Base-by-base conservation (phyloP, 1,139 yeast species). In the Starmera stellimalicola region DNA sequence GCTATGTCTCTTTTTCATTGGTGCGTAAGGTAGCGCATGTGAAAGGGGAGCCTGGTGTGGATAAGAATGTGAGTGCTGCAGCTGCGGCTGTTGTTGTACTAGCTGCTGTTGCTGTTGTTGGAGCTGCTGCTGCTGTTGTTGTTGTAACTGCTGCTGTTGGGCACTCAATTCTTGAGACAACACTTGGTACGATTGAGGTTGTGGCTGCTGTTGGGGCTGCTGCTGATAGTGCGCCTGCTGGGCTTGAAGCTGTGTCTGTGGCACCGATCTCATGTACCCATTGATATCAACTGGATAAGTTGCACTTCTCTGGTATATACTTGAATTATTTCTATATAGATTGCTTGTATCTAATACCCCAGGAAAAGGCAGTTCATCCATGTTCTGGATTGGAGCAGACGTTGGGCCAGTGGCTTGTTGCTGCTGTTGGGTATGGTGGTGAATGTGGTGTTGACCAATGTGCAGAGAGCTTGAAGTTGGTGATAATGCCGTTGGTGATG, bases 1-100 rank as follows among this genome's bases (percentile, higher is more conserved):
- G 6, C 41, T 26, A 6, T 36, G 30, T 25, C 42, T 37, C 19
- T 35, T 30, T 7, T n/a, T n/a, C 2, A n/a, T 12, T 26, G 30
- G 28, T 37, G 38, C 16, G 29, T 7, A 2, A n/a, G 11, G 7
- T 5, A 25, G 6, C 11, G 29, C 5, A 17, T 22, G 25, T 22
- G 11, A 14, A n/a, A 22, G 11, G 11, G 25, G 11, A n/a, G 12
- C 11, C 4, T 22, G 11, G 11, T 6, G 5, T 22, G 12, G 6
- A n/a, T n/a, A n/a, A n/a, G n/a, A n/a, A n/a, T n/a, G n/a, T n/a
- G 25, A 22, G 12, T 22, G 11, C 12, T 22, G 25, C 12, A n/a
- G 14, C 12, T 22, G 25, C 12, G 11, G 25, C 12, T 22, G 25
- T 8, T 22, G 25, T n/a, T n/a, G 3, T n/a, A 14, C 12, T 22